Base-by-base conservation (phyloP, 768 basidiomycete genomes). In the Crepidotus variabilis region DNA sequence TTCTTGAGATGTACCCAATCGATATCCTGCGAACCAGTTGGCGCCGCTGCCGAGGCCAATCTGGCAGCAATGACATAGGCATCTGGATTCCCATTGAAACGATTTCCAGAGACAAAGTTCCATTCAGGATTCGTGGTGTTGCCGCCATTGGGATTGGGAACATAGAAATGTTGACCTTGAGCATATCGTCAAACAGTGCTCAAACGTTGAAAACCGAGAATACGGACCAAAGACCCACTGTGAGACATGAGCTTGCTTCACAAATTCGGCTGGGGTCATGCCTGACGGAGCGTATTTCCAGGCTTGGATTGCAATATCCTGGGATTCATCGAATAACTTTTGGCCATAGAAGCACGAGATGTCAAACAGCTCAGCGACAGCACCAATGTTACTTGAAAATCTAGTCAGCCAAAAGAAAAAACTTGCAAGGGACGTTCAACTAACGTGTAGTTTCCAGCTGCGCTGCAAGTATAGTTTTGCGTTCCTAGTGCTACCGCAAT, bases 61-160 rank as follows among this genome's bases (percentile, higher is more conserved):
- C 75, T 79, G 11, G 74, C 73, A 11, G 68, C 82, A 22, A 82
- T 63, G 22, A 80, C 78, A 59, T 72, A 84, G 4, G 79, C 79
- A 36, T 77, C 64, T 0, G 72, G 49, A 53, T 81, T 73, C 10
- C 77, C 77, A 11, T 43, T 43, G 39, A 16, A 43, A 2, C 18
- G 39, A 43, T 68, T 64, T 13, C 70, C 68, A 18, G 62, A 61
- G 1, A 70, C 73, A 6, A 74, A 72, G 10, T 77, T 75, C 68
- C 82, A 82, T 65, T 86, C 85, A 76, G 83, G 82, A 60, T 78
- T 74, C 1, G 85, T 82, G 54, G 71, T 70, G 33, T 71, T 39
- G 14, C 78, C 78, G 1, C 66, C 65, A 4, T 75, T 77, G 4
- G 73, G 71, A 64, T 80, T 79, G 1, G 72, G 65, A 33, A 83